Percentiles rank a stretch among this genome's conserved stretches.
These are phyloP conservation scores for Vitis riparia DNA, from an alignment of 164 flowering plant genomes.

Conservation along the genomic window DNA sequence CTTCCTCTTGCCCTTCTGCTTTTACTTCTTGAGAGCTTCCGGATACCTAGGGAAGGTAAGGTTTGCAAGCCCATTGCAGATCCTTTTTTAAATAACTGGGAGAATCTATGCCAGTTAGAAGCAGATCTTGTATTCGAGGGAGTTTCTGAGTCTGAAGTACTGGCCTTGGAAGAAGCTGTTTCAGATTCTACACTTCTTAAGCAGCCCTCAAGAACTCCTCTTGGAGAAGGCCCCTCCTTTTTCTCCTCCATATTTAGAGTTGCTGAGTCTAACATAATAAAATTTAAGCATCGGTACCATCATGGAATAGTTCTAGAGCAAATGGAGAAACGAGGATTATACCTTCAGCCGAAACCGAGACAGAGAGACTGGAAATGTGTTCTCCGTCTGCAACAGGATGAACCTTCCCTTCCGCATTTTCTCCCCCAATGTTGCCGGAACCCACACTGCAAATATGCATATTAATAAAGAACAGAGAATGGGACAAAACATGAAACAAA, in stretches of 20 bases:
- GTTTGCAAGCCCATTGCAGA: conserved; percentile 38
- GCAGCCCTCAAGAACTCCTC: conserved; percentile 24
- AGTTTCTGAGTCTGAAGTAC: conserved; percentile 50
- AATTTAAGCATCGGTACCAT: conserved; percentile 3
- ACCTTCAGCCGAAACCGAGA: conserved; percentile 11
- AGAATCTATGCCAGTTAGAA: conserved; percentile 57
- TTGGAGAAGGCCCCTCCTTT: conserved; percentile 13
- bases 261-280: conserved; percentile 6
- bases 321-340: background rate
- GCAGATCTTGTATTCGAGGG: conserved; percentile 7
- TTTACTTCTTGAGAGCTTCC: conserved; percentile 35
- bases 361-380: background rate
- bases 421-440: conserved; percentile 1
- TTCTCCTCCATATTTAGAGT: conserved; percentile 14
- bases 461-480: background rate
- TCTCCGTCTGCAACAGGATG: background rate
- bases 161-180: conserved; percentile 35
- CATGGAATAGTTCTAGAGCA: background rate
- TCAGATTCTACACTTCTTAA: conserved; percentile 27
- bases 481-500: background rate
- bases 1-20: conserved; percentile 26
- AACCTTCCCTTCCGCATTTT: background rate
- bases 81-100: conserved; percentile 43
- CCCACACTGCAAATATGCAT: conserved; percentile 9
- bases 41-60: conserved; percentile 28